Base-by-base conservation (phyloP, 495 filamentous ascomycete genomes). In the Tuber calosporum region DNA sequence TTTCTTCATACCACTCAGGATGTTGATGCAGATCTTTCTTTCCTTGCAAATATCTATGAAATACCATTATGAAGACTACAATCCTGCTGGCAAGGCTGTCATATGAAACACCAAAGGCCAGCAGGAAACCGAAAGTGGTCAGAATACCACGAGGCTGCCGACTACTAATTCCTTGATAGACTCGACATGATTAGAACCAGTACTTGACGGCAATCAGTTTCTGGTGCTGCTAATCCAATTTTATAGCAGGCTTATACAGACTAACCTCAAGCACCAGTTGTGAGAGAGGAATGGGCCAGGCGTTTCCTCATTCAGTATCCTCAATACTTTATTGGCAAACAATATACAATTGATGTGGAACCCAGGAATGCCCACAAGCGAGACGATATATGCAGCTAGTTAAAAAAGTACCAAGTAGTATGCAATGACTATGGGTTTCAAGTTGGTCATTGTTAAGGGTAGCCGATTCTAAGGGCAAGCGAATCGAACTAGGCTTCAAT, bases 281-380 rank as follows among this genome's bases (percentile, higher is more conserved):
- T 75, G 9, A 22, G 67, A 39, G 30, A 73, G 15, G 0, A 79
- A 15, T 80, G 77, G 78, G 30, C 77, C 20, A 40, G 66, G 45
- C 20, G 74, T 40, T 80, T 80, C 48, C 75, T 81, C 17, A 38
- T 75, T 30, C 66, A 58, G 1, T 53, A 81, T 75, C 74, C 78
- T 4, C 71, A 80, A 66, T 80, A 72, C 66, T n/a, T 26, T 66
- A 69, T 70, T 30, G n/a, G 34, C 48, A 77, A 80, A 53, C 71
- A 80, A 40, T 9, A 8, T 34, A 58, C 41, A 26, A 8, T 34
- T 9, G 72, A 74, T 53, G 58, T 42, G 22, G 22, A 69, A 1
- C 67, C 45, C 4, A 70, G 37, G 43, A 58, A 70, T 4, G 72
- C 66, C 3, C 67, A 79, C 37, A 42, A 81, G 34, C 69, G 39